Evolutionary conservation across 2,329 filamentous ascomycete genomes (phyloP).

Genomic region (Didymella arachidicola): DNA sequence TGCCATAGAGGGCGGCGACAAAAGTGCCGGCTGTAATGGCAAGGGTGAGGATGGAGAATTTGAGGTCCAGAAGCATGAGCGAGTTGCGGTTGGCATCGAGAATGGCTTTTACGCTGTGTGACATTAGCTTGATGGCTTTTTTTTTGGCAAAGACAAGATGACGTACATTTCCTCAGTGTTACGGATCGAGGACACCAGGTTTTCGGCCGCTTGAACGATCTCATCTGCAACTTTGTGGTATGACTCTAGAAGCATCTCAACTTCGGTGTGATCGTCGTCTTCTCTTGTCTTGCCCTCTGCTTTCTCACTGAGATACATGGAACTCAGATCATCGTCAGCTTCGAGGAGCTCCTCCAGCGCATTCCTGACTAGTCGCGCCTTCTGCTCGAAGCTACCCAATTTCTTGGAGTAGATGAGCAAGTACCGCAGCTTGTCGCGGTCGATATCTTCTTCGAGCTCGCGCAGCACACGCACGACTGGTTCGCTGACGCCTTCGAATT

Average conservation of each 20-base stretch:
- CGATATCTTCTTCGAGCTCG: constrained; percentile 95
- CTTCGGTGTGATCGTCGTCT: constrained; percentile 90
- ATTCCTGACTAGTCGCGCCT: constrained; percentile 90
- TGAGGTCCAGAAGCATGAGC: constrained; percentile 95
- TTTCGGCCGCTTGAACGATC: constrained; percentile 94
- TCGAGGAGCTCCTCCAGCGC: constrained; percentile 95
- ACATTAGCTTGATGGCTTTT: constrained; percentile 22
- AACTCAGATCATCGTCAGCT: constrained; percentile 90
- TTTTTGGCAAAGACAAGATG: neutral
- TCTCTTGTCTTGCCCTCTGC: constrained; percentile 73
- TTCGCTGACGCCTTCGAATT: constrained; percentile 92
- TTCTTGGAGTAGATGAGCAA: constrained; percentile 95
- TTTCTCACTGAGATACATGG: constrained; percentile 96
- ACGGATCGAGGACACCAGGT: constrained; percentile 90
- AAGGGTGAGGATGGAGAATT: constrained; percentile 93
- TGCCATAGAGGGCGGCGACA: constrained; percentile 97
- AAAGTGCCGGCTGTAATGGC: constrained; percentile 96
- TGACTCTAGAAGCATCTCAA: constrained; percentile 95
- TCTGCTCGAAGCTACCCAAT: constrained; percentile 96
- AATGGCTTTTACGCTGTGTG: constrained; percentile 86
- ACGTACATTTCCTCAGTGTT: constrained; percentile 98
- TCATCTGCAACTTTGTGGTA: constrained; percentile 98
- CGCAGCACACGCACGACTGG: constrained; percentile 88
- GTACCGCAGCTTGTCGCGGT: constrained; percentile 88
- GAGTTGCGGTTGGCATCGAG: constrained; percentile 97